Base-by-base conservation (phyloP, 768 basidiomycete genomes). In the Auricularia sp. region DNA sequence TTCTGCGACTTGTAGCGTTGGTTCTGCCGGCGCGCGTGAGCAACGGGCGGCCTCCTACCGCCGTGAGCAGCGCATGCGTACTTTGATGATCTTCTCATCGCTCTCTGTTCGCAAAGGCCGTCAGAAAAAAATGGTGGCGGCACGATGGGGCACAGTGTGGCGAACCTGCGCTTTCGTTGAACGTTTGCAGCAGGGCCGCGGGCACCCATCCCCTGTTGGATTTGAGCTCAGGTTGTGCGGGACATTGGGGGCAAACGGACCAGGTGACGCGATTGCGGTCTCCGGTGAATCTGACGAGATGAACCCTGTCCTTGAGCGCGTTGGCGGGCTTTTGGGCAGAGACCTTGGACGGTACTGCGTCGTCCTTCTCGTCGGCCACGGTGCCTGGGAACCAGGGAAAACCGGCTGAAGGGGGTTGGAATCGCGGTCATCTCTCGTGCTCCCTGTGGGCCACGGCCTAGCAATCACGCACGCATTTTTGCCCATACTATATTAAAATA, bases 161-260 rank as follows among this genome's bases (percentile, higher is more conserved):
- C 47, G 16, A 14, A 59, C 56, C 56, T 34, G 29, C 56, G 29
- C 56, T 59, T 18, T 59, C 56, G 56, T 59, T 59, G 56, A 59
- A 59, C 34, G 56, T 35, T 24, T 59, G 56, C 24, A 59, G 24
- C 24, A 29, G 56, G 5, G 24, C 56, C 6, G 56, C 56, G 24
- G 56, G 56, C 0, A 59, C 24, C 56, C 56, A 59, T 59, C 56
- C 56, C 56, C 56, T 59, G 24, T 24, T 29, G 29, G 29, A 59
- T 7, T 1, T 21, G 11, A 34, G 24, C 56, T 10, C 24, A 14
- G 34, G 24, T 6, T 8, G 29, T 1, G 1, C 7, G 4, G 56
- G 56, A 18, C 10, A 29, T 42, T 42, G 7, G 39, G 7, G 56
- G 56, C 24, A 24, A 59, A 29, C 56, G 24, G 56, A 59, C 56